Conservation (phyloP, 129 eudicot genomes). For the sunflower (Helianthus annuus) region HanXRQr2.0-SUNRISE NC_035439.2:31196089-31196588, state of each 20-base stretch:
- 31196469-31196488: slow-evolving; percentile 38
- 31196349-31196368: slow-evolving; percentile 63
- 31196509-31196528: slow-evolving; percentile 51
- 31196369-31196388: slow-evolving; percentile 48
- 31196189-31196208: slow-evolving; percentile 39
- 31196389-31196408: slow-evolving; percentile 43
- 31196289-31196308: slow-evolving; percentile 4
- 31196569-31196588: slow-evolving; percentile 58
- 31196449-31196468: slow-evolving; percentile 56
- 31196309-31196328: background rate
- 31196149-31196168: background rate
- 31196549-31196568: slow-evolving; percentile 36
- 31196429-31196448: slow-evolving; percentile 55
- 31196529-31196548: slow-evolving; percentile 44
- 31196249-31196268: slow-evolving; percentile 49
- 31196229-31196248: slow-evolving; percentile 48
- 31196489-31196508: slow-evolving; percentile 39
- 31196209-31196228: slow-evolving; percentile 54
- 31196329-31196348: background rate
- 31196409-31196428: slow-evolving; percentile 58
- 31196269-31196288: slow-evolving; percentile 23
- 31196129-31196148: too few relatives aligned
- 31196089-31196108: too few relatives aligned
- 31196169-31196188: slow-evolving; percentile 59
- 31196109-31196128: too few relatives aligned